Evolutionary conservation across 2,329 filamentous ascomycete species (phyloP).

Genomic region (Coccinonectria pachysandricola): DNA sequence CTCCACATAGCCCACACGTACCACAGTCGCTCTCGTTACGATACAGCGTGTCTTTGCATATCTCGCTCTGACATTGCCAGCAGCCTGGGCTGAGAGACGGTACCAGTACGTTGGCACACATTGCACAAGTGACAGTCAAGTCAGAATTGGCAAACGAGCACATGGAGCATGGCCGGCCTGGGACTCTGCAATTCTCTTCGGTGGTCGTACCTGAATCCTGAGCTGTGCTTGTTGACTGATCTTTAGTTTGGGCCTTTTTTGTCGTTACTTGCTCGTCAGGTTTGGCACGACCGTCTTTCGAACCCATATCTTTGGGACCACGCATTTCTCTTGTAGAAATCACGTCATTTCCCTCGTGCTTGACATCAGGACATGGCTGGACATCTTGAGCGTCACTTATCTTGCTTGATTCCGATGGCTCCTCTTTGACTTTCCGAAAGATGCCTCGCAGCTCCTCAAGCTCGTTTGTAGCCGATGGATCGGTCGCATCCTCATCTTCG

Average conservation of each 20-base stretch:
- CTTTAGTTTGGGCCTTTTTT: too few species aligned
- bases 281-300: too few species aligned
- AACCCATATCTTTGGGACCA: too few species aligned
- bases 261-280: too few species aligned
- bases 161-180: slow-evolving; percentile 36
- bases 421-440: slow-evolving; percentile 18
- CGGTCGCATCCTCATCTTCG: slow-evolving; percentile 52
- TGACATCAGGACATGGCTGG: background rate
- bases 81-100: slow-evolving; percentile 38
- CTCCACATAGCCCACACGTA: slow-evolving; percentile 62
- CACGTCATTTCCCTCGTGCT: too few species aligned
- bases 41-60: slow-evolving; percentile 49
- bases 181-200: background rate
- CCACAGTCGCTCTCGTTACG: slow-evolving; percentile 60
- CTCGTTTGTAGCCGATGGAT: slow-evolving; percentile 35
- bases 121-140: slow-evolving; percentile 47
- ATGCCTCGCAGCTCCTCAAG: slow-evolving; percentile 52
- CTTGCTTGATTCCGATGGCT: slow-evolving; percentile 5
- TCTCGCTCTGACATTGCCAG: slow-evolving; percentile 53
- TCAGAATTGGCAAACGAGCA: slow-evolving; percentile 58
- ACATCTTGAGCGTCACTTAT: background rate
- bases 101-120: slow-evolving; percentile 62
- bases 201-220: background rate
- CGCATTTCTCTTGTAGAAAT: too few species aligned
- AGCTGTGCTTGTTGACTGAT: background rate